Base-by-base conservation (phyloP, 768 basidiomycete species). In the Favolaschia claudopus region DNA sequence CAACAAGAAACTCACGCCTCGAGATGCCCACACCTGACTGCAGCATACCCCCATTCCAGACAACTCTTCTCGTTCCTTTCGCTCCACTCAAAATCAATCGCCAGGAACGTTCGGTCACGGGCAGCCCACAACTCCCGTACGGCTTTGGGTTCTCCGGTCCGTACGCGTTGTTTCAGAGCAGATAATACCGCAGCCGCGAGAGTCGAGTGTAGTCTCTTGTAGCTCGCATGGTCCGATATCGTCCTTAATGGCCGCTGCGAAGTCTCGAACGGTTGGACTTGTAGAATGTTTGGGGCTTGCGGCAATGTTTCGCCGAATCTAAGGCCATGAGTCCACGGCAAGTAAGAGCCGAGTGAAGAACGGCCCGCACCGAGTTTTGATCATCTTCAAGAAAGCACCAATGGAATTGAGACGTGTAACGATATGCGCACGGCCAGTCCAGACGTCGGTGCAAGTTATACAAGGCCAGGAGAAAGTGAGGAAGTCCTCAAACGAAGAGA, bases 41-140 rank as follows among this genome's bases (percentile, higher is more conserved):
- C 89, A 27, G 92, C 89, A 74, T 93, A 93, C 1, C 92, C 92
- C 86, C 88, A 93, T 72, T 93, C 92, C 43, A 92, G 69, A 61
- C 85, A 85, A 42, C 84, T 82, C 50, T 84, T 83, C 50, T 85
- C 79, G 65, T 90, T 91, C 52, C 87, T 81, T 67, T 93, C 92
- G 32, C 82, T 87, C 79, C 85, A 87, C 68, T 91, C 88, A 64
- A 92, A 92, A 60, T 89, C 85, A 9, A 94, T 74, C 0, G 89
- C 84, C 47, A 94, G 69, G 70, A 89, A 94, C 0, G 89, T 90
- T 74, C 89, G 91, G 63, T 92, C 88, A 51, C 75, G 80, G 59
- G 75, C 77, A 12, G 81, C 81, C 92, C 92, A 94, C 2, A 94
- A 73, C 51, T 87, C 82, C 24, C 77, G 77, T 36, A 93, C 82